Evolutionary conservation across 2,329 filamentous ascomycete species (phyloP), one percentile per base, ranked within the genome.

Genomic region (Fusarium clavum): DNA sequence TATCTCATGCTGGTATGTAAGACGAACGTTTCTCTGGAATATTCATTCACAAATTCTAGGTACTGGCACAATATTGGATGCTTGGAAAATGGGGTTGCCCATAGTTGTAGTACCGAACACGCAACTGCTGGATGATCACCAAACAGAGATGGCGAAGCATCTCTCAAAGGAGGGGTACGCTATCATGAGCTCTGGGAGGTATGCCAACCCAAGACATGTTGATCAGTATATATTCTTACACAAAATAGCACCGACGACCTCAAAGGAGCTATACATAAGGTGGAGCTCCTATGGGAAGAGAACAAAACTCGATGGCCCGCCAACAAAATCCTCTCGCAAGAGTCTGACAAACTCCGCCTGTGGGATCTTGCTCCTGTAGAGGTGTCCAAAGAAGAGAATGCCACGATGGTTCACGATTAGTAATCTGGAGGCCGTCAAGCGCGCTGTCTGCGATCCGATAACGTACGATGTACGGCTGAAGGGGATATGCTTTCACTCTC

Each of bases 31-130:
- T n/a, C 24, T 27, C 27, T 22, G 20, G 7, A 46, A 41, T 14
- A 20, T 18, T 3, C 27, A 7, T 64, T 74, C 40, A 75, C 57
- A 32, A 20, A 43, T 3, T 10, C 34, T 18, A 97, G 94, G 95
- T 18, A 94, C 95, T 14, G 96, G 96, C 11, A 94, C 93, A 5
- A 94, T 98, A 29, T 85, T 98, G 1, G 94, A 94, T 77, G 93
- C 91, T 1, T 87, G 97, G 67, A 89, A 92, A 45, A 83, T 92
- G 55, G 87, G 89, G 16, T 83, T 94, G 0, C 91, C 93, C 5
- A 83, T 98, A n/a, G 87, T 99, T 52, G 93, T 97, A 1, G 94
- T 99, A 4, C 92, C 95, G 4, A 99, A 99, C 78, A 86, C 89
- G 3, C 84, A 85, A 9, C 86, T 99, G 1, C 86, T 97, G 73